Evolutionary conservation across 257 asterid genomes (phyloP).

Genomic region (Galeopsis tetrahit): DNA sequence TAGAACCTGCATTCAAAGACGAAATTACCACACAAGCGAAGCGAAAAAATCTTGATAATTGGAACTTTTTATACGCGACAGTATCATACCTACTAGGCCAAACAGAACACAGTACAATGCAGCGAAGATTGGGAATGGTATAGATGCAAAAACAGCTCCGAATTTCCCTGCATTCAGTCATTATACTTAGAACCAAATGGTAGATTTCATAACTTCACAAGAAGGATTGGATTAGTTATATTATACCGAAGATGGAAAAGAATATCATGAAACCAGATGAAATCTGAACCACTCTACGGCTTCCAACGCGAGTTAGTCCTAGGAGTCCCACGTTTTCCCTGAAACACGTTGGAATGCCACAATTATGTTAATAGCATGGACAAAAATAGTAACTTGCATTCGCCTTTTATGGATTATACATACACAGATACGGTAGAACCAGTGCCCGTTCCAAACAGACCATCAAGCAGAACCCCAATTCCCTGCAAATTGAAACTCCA

Average conservation of each 20-base stretch:
- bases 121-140: conserved; percentile 89
- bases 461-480: conserved; percentile 86
- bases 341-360: conserved; percentile 31
- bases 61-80: background rate
- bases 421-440: conserved; percentile 99
- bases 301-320: conserved; percentile 98
- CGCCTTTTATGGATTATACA: conserved; percentile 35
- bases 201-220: background rate
- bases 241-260: conserved; percentile 81
- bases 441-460: conserved; percentile 88
- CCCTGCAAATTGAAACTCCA: conserved; percentile 60
- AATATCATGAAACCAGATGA: conserved; percentile 98
- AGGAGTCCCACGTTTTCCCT: conserved; percentile 99
- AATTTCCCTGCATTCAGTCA: conserved; percentile 73
- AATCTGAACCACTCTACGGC: conserved; percentile 96
- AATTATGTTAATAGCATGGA: background rate
- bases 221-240: background rate
- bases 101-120: conserved; percentile 90
- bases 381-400: background rate
- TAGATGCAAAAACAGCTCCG: conserved; percentile 98
- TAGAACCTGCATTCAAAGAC: conserved; percentile 69
- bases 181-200: background rate
- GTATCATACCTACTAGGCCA: conserved; percentile 90
- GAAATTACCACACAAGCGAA: background rate
- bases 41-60: background rate